Percentiles rank a stretch among this genome's conserved stretches.
These are phyloP conservation scores for Moesziomyces sp. DNA, from an alignment of 1,284 basidiomycete genomes.

Conservation along the genomic window DNA sequence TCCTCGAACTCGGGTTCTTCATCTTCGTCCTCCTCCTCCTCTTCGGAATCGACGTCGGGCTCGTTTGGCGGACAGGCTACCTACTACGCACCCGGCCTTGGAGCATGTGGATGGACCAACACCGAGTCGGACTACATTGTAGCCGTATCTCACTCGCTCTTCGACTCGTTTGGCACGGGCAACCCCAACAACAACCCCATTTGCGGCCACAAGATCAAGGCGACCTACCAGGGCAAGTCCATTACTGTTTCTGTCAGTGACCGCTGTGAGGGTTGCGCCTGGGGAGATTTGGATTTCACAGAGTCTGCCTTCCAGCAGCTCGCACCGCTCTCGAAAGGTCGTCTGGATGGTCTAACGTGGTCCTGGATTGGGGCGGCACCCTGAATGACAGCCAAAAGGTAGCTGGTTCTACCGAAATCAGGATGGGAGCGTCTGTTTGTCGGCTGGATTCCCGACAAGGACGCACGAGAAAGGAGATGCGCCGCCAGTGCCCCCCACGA, in stretches of 20 bases:
- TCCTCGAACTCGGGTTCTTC: slow-evolving; percentile 46
- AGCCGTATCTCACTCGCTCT: slow-evolving; percentile 55
- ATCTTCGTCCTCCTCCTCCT: slow-evolving; percentile 66
- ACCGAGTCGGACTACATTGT: slow-evolving; percentile 58
- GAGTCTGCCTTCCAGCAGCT: slow-evolving; percentile 52
- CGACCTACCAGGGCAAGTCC: slow-evolving; percentile 56
- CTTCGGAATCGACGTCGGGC: slow-evolving; percentile 62
- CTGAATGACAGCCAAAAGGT: slow-evolving; percentile 6
- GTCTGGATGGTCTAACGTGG: slow-evolving; percentile 53
- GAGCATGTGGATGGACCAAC: slow-evolving; percentile 59
- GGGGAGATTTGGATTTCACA: slow-evolving; percentile 57
- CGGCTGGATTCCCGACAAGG: slow-evolving; percentile 5
- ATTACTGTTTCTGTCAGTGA: slow-evolving; percentile 58
- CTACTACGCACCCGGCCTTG: slow-evolving; percentile 59
- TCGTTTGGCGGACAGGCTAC: slow-evolving; percentile 63
- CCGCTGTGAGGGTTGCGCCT: slow-evolving; percentile 54
- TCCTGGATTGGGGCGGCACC: slow-evolving; percentile 43
- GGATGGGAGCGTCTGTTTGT: not conserved
- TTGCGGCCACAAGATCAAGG: slow-evolving; percentile 62
- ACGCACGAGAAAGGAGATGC: too few relatives aligned
- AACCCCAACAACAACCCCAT: slow-evolving; percentile 62
- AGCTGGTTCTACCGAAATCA: not conserved
- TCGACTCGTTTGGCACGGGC: slow-evolving; percentile 49
- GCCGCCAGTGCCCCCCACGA: too few relatives aligned
- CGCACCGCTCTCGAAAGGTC: slow-evolving; percentile 39